Percentiles rank a stretch among this genome's conserved stretches.
These are phyloP conservation scores for Hypsizygus marmoreus DNA, from an alignment of 768 basidiomycete species.

Conservation along the genomic window DNA sequence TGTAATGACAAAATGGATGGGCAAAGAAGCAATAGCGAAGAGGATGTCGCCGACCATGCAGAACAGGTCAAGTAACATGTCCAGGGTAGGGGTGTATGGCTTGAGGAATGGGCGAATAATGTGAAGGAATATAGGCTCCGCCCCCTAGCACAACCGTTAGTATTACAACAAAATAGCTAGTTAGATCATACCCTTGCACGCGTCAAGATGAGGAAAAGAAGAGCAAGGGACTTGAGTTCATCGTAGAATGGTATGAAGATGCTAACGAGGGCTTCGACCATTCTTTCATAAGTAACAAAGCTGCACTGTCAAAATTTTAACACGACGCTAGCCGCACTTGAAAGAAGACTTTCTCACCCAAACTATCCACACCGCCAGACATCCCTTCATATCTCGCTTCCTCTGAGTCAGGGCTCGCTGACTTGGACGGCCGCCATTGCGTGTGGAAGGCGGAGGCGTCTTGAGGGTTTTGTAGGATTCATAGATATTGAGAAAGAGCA, in stretches of 20 bases:
- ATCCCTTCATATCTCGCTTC: conserved; percentile 86
- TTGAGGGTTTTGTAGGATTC: conserved; percentile 86
- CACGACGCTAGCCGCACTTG: conserved; percentile 1
- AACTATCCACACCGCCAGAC: conserved; percentile 81
- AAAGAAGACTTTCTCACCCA: conserved; percentile 56
- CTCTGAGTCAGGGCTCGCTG: conserved; percentile 68
- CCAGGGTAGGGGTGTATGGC: conserved; percentile 70
- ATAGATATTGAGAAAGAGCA: conserved; percentile 79
- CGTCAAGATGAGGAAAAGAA: conserved; percentile 76
- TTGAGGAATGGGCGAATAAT: conserved; percentile 77
- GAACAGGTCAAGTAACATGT: conserved; percentile 60
- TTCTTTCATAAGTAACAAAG: conserved; percentile 66
- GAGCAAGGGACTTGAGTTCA: conserved; percentile 72
- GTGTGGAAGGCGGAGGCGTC: conserved; percentile 53
- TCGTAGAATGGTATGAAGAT: conserved; percentile 83
- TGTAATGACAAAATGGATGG: conserved; percentile 34
- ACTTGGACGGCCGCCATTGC: conserved; percentile 64
- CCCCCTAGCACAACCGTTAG: conserved; percentile 53
- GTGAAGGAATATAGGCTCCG: conserved; percentile 84
- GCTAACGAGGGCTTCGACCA: conserved; percentile 62
- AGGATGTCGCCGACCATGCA: conserved; percentile 68
- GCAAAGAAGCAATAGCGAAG: conserved; percentile 41
- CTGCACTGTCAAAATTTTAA: conserved; percentile 52
- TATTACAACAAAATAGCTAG: not conserved
- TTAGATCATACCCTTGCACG: conserved; percentile 58